Conservation (phyloP, 345 rosid genomes). For the Gossypium longicalyx region DNA sequence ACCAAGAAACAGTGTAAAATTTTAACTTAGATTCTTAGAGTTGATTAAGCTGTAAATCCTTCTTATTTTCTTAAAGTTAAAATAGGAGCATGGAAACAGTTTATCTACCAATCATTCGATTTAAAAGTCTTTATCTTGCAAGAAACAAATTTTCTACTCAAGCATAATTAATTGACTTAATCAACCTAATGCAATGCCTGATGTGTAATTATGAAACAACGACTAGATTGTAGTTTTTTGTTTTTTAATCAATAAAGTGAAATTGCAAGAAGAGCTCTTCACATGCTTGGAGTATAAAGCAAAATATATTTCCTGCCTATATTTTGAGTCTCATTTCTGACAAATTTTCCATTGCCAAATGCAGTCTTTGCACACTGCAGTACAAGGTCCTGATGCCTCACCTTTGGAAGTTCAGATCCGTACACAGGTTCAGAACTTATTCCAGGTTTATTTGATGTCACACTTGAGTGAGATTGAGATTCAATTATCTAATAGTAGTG, state of each 20-base stretch:
- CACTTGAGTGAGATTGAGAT: not conserved
- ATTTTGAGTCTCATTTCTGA: not conserved
- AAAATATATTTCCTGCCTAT: constrained; percentile 6
- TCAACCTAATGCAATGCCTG: not conserved
- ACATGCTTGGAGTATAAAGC: not conserved
- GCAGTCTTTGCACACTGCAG: constrained; percentile 79
- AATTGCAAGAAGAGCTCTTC: not conserved
- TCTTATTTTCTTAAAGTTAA: not conserved
- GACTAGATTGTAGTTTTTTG: not conserved
- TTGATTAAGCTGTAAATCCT: not conserved
- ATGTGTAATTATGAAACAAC: not conserved
- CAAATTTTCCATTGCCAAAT: constrained; percentile 19
- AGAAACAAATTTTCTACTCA: not conserved
- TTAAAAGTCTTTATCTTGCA: not conserved
- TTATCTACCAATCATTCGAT: not conserved
- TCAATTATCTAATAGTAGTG: constrained; percentile 12
- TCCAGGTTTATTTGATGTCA: constrained; percentile 4
- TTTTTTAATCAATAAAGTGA: not conserved
- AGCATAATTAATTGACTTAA: not conserved
- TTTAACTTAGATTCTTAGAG: not conserved
- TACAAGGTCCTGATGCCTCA: constrained; percentile 60
- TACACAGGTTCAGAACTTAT: constrained; percentile 46
- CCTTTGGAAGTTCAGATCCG: constrained; percentile 80
- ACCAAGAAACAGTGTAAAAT: not conserved
- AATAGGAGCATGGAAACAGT: not conserved